Base-by-base conservation (phyloP, 2,329 filamentous ascomycete genomes). In the Diplodia scrobiculata region DNA sequence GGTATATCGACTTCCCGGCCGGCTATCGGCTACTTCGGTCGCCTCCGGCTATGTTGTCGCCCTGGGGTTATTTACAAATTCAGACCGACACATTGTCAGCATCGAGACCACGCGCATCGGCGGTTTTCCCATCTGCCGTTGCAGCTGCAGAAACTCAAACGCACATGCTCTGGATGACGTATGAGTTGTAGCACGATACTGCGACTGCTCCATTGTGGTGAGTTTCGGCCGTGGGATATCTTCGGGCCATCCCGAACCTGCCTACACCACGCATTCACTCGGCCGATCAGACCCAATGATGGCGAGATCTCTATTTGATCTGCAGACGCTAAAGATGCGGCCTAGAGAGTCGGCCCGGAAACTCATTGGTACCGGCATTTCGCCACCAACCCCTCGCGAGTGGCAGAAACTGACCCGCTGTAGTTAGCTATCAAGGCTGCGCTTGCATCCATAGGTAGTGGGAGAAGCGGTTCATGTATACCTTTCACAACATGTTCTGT, bases 171-270 rank as follows among this genome's bases (percentile, higher is more conserved):
- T 17, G 5, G 14, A 11, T 41, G 53, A 32, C 32, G 19, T 38
- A 10, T 34, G 17, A 32, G 29, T 32, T 32, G 7, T 29, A 5
- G 29, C 29, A 29, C 29, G 29, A 6, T 29, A 29, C 51, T 21
- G 21, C 21, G 21, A 21, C 21, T 21, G 21, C 21, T 21, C 21
- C 21, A 21, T 32, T 32, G 27, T 34, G 51, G 10, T 53, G 13
- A 34, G 32, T 38, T 55, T 55, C 53, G 53, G 53, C 53, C 53
- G 53, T 34, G 53, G 53, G 10, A 55, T 25, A 55, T 55, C 53
- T 14, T 41, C 53, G 53, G 25, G 53, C 34, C 25, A 9, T 4
- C 6, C 5, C 29, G 13, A 14, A 53, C 7, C 32, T n/a, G n/a
- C 13, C 10, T 19, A 21, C 17, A 34, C 17, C 38, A 41, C 5